Conservation (phyloP, 129 eudicot species). For the Chrysanthemum makinoi region DNA sequence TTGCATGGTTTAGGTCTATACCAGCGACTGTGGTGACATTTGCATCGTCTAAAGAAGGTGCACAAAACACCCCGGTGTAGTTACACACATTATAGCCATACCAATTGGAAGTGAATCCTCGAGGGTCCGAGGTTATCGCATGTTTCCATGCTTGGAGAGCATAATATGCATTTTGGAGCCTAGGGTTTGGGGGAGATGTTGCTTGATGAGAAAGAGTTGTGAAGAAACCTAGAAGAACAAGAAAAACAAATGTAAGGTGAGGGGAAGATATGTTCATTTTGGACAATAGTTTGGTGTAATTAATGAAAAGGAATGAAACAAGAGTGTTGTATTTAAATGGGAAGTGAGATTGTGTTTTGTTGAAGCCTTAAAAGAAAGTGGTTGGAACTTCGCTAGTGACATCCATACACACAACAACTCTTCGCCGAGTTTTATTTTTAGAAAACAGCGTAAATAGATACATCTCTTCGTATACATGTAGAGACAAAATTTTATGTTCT, state of each 20-base stretch:
- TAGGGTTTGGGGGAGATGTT: slow-evolving; percentile 47
- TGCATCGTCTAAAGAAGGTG: slow-evolving; percentile 61
- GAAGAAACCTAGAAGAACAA: slow-evolving; percentile 36
- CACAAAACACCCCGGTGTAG: slow-evolving; percentile 84
- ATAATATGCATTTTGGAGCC: slow-evolving; percentile 56
- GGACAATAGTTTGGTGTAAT: slow-evolving; percentile 10
- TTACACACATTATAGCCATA: slow-evolving; percentile 53
- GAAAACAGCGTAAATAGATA: background rate
- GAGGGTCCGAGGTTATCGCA: slow-evolving; percentile 67
- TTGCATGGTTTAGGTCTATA: slow-evolving; percentile 67
- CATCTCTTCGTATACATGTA: background rate
- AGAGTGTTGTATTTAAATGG: slow-evolving; percentile 34
- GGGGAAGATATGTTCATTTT: slow-evolving; percentile 24
- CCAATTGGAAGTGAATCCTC: slow-evolving; percentile 64
- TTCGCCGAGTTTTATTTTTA: slow-evolving; percentile 13
- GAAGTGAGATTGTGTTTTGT: slow-evolving; percentile 17
- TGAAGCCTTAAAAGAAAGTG: slow-evolving; percentile 18
- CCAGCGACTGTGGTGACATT: slow-evolving; percentile 64
- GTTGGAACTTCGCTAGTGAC: slow-evolving; percentile 26
- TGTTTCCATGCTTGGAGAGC: slow-evolving; percentile 87
- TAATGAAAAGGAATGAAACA: slow-evolving; percentile 27
- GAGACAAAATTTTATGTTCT: background rate
- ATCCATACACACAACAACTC: slow-evolving; percentile 5
- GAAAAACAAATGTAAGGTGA: slow-evolving; percentile 1
- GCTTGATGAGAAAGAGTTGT: slow-evolving; percentile 40